Percentiles rank a stretch among this genome's conserved stretches.
Evolutionary conservation across 768 basidiomycete genomes (phyloP).

Genomic region (Chalciporus chontae): DNA sequence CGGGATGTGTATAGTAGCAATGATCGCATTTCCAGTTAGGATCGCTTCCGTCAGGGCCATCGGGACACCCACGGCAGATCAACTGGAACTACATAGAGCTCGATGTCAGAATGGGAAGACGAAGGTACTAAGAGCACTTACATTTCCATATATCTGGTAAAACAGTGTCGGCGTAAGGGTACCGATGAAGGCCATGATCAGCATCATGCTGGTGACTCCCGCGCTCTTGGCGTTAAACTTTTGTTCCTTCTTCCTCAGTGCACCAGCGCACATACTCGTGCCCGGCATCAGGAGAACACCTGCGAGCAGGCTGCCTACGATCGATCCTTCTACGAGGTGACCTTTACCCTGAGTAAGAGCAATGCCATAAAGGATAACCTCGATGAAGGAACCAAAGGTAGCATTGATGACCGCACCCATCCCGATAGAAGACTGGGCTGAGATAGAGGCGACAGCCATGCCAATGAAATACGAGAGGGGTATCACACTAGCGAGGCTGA

Average conservation of each 20-base stretch:
- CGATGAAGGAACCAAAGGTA: slow-evolving; percentile 97
- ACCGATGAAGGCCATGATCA: slow-evolving; percentile 99
- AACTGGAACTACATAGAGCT: slow-evolving; percentile 70
- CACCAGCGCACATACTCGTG: slow-evolving; percentile 90
- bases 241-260: slow-evolving; percentile 88
- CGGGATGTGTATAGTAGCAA: slow-evolving; percentile 93
- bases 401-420: slow-evolving; percentile 99
- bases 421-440: slow-evolving; percentile 97
- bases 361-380: slow-evolving; percentile 89
- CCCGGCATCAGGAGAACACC: slow-evolving; percentile 98
- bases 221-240: slow-evolving; percentile 99
- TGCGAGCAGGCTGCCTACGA: slow-evolving; percentile 91
- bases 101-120: slow-evolving; percentile 6
- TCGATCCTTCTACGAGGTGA: slow-evolving; percentile 92
- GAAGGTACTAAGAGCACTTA: slow-evolving; percentile 41
- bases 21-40: slow-evolving; percentile 80
- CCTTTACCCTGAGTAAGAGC: slow-evolving; percentile 91
- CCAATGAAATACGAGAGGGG: slow-evolving; percentile 99
- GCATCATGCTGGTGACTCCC: slow-evolving; percentile 97
- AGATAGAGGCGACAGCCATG: slow-evolving; percentile 98
- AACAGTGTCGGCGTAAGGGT: slow-evolving; percentile 93
- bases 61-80: slow-evolving; percentile 78
- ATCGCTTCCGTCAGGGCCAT: slow-evolving; percentile 15
- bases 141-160: slow-evolving; percentile 97
- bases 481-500: slow-evolving; percentile 87